Evolutionary conservation across 2,329 filamentous ascomycete species (phyloP).

Genomic region (Rosellinia necatrix): DNA sequence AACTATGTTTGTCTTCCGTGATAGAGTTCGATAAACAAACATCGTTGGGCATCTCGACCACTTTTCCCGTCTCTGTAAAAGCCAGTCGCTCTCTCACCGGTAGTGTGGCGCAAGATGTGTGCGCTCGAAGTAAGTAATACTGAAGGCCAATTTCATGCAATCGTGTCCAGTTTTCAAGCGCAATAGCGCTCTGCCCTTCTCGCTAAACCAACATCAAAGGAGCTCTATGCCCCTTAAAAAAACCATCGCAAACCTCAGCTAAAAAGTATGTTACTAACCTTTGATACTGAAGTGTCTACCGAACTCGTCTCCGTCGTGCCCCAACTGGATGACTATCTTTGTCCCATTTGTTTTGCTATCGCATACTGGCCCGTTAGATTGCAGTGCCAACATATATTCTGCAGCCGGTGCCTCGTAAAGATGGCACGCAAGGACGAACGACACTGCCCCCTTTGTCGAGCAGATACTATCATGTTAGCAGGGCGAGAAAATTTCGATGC

Average conservation of each 20-base stretch:
- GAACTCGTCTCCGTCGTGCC: constrained; percentile 76
- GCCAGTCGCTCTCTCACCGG: constrained; percentile 66
- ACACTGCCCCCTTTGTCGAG: constrained; percentile 77
- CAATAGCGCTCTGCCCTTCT: background rate
- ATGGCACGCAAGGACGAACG: constrained; percentile 73
- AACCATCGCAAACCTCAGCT: background rate
- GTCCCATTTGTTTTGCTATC: constrained; percentile 78
- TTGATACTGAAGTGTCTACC: constrained; percentile 60
- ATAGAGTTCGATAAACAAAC: constrained; percentile 87
- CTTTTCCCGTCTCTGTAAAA: constrained; percentile 63
- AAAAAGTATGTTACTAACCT: constrained; percentile 10
- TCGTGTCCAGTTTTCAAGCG: background rate
- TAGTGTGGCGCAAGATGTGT: constrained; percentile 74
- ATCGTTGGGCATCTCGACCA: constrained; percentile 68
- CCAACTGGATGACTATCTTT: constrained; percentile 82
- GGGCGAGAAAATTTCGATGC: constrained; percentile 73
- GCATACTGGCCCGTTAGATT: constrained; percentile 83
- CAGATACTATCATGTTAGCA: constrained; percentile 71
- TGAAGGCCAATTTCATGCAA: background rate
- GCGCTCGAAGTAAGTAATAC: constrained; percentile 51
- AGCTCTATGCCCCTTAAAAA: background rate
- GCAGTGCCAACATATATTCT: constrained; percentile 77
- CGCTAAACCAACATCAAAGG: background rate
- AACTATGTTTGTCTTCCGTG: constrained; percentile 14
- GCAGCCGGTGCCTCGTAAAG: constrained; percentile 80